Evolutionary conservation across 2,329 filamentous ascomycete species (phyloP).

Genomic region (Exophiala calicioides): DNA sequence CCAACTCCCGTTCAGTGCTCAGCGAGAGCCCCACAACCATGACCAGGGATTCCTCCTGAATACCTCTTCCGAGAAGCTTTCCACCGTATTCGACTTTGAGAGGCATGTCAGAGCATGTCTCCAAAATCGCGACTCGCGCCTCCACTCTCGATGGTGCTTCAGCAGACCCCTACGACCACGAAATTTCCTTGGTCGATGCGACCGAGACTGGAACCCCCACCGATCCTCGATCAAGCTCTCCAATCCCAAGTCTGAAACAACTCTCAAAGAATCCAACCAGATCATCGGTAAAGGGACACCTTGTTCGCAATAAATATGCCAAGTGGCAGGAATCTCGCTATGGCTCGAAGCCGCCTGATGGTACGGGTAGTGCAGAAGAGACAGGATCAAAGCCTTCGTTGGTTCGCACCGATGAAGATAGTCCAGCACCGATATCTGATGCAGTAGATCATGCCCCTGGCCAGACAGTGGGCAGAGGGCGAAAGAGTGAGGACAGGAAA

Average conservation of each 20-base stretch:
- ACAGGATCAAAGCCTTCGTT: conserved; percentile 4
- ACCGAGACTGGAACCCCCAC: conserved; percentile 36
- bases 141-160: conserved; percentile 25
- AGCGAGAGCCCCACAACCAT: too few species aligned
- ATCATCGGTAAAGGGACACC: conserved; percentile 41
- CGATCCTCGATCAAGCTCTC: conserved; percentile 28
- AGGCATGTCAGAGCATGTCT: conserved; percentile 28
- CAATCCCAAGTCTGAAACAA: conserved; percentile 25
- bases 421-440: conserved; percentile 6
- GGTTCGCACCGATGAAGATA: neutral
- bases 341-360: conserved; percentile 23
- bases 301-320: conserved; percentile 47
- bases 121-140: conserved; percentile 19
- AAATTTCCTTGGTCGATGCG: conserved; percentile 43
- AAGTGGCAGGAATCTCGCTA: conserved; percentile 58
- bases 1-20: too few species aligned
- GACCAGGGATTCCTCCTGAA: conserved; percentile 4
- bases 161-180: conserved; percentile 27
- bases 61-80: neutral
- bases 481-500: conserved; percentile 17
- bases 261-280: conserved; percentile 37
- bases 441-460: conserved; percentile 22
- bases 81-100: neutral
- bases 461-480: conserved; percentile 3
- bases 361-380: conserved; percentile 9